Evolutionary conservation across 306 rosid genomes (phyloP), one percentile per base, ranked within the genome.

Genomic region (Cucumis hystrix): DNA sequence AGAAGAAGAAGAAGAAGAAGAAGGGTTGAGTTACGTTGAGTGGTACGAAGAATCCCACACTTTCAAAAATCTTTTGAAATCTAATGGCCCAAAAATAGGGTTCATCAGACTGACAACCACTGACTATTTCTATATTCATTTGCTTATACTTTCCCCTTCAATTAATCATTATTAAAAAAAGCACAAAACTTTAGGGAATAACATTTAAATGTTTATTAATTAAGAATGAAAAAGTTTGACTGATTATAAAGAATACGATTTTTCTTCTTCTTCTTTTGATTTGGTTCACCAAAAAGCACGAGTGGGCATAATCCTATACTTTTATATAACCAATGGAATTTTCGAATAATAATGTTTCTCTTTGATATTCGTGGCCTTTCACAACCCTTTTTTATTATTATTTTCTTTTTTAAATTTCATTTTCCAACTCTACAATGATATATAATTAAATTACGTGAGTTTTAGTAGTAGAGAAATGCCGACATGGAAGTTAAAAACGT

Each of bases 301-400:
- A 40, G 54, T 67, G 75, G 58, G 58, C 39, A 23, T 43, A 39
- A 6, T 52, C 6, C 18, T 7, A 20, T 69, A 45, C 40, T 69
- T 69, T 69, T 69, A 69, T 69, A 2, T 21, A 21, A 69, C 58
- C 75, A 13, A 45, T 69, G 75, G 74, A 69, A 78, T 75, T 77
- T 55, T 79, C 74, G 87, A 86, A 83, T 83, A 82, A 77, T 80
- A 82, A 77, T 80, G 82, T 79, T 75, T 54, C 84, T 76, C 74
- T 68, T 81, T 83, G 81, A 82, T 78, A 83, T 72, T 62, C 75
- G 83, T 76, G 78, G 78, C 1, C 79, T 83, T 82, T 83, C 82
- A 56, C 35, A 35, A 8, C 71, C 47, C 37, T 12, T 6, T 18
- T 55, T 60, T 55, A 25, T 25, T 3, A 11, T 60, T 8, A 17